phyloP scores from a whole-genome alignment of 1,284 basidiomycete genomes.

The Garcileccinum viscosum region DNA sequence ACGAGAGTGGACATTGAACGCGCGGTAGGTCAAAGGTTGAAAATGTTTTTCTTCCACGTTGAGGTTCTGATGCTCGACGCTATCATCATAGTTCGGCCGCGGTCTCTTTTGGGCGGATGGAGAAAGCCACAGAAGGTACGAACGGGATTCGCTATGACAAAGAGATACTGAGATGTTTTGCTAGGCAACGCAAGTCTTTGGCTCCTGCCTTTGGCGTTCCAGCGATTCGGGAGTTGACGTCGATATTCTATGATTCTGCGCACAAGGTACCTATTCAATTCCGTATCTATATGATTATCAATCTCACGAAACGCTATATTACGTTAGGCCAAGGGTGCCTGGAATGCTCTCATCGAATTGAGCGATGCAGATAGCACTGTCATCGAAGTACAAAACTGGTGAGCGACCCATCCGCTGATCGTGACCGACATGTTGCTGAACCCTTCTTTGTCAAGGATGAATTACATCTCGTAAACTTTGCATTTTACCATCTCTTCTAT shows the following conservation, averaged over 20 bases:
- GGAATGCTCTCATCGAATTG: neutral
- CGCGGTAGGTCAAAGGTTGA: neutral
- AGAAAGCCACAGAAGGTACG: conserved; percentile 1
- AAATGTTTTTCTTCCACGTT: neutral
- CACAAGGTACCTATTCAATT: neutral
- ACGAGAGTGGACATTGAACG: neutral
- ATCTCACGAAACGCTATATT: too few relatives aligned
- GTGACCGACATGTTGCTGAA: too few relatives aligned
- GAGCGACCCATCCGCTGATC: neutral
- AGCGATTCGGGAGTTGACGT: neutral
- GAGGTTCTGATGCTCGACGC: neutral
- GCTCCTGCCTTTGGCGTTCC: neutral
- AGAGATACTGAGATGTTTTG: neutral
- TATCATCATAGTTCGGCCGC: neutral
- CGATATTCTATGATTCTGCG: neutral
- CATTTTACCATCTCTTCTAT: too few relatives aligned
- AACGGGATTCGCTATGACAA: neutral
- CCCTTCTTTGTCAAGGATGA: neutral
- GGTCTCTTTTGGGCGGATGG: neutral
- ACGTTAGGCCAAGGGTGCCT: neutral
- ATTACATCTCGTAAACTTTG: too few relatives aligned
- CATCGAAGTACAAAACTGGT: conserved; percentile 1
- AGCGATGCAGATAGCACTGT: neutral
- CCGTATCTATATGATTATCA: neutral
- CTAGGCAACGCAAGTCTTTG: neutral